phyloP scores from a whole-genome alignment of 495 filamentous ascomycete genomes.

The Xylaria longipes region DNA sequence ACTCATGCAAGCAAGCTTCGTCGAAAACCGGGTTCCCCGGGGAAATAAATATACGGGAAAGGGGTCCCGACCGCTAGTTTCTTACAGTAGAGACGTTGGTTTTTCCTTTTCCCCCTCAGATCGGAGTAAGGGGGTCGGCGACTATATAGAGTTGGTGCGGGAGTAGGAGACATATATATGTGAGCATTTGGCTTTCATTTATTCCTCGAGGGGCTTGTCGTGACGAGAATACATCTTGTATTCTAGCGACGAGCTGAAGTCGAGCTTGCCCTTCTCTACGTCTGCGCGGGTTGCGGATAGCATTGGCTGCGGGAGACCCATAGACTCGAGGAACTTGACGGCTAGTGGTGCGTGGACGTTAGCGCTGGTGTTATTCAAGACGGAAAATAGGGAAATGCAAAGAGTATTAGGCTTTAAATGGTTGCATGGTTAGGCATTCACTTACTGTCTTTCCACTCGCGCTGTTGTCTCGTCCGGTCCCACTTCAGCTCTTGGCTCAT shows the following conservation, averaged over 20 bases:
- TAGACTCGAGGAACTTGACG: slow-evolving; percentile 77
- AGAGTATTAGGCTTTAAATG: neutral
- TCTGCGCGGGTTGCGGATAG: slow-evolving; percentile 73
- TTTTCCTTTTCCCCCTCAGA: neutral
- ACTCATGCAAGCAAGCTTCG: neutral
- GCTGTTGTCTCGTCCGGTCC: slow-evolving; percentile 73
- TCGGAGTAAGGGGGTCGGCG: neutral
- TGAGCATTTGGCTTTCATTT: neutral
- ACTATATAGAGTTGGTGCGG: neutral
- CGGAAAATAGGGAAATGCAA: neutral
- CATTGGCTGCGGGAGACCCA: slow-evolving; percentile 85
- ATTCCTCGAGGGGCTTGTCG: slow-evolving; percentile 44
- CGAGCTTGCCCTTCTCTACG: slow-evolving; percentile 79
- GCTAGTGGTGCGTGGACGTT: slow-evolving; percentile 42
- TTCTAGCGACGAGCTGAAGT: slow-evolving; percentile 70
- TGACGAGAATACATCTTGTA: slow-evolving; percentile 78
- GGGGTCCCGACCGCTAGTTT: neutral
- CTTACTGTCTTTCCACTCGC: slow-evolving; percentile 82
- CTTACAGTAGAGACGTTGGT: neutral
- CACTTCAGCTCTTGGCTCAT: slow-evolving; percentile 91
- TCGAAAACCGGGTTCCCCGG: neutral
- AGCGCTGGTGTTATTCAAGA: neutral
- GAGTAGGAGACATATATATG: neutral
- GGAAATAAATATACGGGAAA: neutral
- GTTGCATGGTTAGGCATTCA: slow-evolving; percentile 10